phyloP scores from a whole-genome alignment of 2,329 filamentous ascomycete genomes.

The Ascochyta lentis region DNA sequence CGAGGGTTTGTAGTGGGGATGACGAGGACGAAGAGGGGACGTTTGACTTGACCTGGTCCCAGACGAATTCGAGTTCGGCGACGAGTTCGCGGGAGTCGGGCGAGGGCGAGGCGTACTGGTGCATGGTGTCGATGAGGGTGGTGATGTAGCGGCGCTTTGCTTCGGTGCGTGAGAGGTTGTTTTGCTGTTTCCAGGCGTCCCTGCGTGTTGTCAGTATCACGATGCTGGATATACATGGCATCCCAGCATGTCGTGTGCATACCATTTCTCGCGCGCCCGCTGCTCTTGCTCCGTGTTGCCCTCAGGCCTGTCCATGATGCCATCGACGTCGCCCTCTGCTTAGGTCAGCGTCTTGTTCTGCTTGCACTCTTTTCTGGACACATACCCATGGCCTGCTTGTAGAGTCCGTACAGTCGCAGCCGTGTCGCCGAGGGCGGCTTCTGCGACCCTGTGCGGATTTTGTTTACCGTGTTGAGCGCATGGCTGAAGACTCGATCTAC shows the following conservation, averaged over 20 bases:
- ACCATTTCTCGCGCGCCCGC: slow-evolving; percentile 72
- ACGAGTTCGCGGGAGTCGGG: slow-evolving; percentile 87
- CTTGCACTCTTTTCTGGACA: background rate
- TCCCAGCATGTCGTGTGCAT: slow-evolving; percentile 32
- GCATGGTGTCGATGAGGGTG: slow-evolving; percentile 95
- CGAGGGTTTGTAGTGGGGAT: slow-evolving; percentile 47
- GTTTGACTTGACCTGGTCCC: slow-evolving; percentile 96
- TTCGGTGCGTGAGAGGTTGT: slow-evolving; percentile 82
- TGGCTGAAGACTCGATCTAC: slow-evolving; percentile 97
- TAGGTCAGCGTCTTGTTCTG: slow-evolving; percentile 18
- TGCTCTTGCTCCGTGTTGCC: slow-evolving; percentile 59
- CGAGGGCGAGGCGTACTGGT: slow-evolving; percentile 86
- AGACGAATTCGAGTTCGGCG: slow-evolving; percentile 96
- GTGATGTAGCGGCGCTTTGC: slow-evolving; percentile 94
- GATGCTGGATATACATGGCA: background rate
- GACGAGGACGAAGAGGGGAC: slow-evolving; percentile 65
- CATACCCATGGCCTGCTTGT: slow-evolving; percentile 93
- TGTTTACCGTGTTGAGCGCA: slow-evolving; percentile 98
- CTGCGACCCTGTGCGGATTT: slow-evolving; percentile 91
- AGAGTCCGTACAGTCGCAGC: slow-evolving; percentile 92
- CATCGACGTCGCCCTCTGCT: slow-evolving; percentile 88
- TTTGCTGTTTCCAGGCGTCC: slow-evolving; percentile 95
- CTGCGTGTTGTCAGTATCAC: slow-evolving; percentile 45
- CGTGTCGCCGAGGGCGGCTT: slow-evolving; percentile 86
- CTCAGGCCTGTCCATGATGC: slow-evolving; percentile 84